phyloP scores from a whole-genome alignment of 75 land plant species.

The Selaginella tamariscina region DNA sequence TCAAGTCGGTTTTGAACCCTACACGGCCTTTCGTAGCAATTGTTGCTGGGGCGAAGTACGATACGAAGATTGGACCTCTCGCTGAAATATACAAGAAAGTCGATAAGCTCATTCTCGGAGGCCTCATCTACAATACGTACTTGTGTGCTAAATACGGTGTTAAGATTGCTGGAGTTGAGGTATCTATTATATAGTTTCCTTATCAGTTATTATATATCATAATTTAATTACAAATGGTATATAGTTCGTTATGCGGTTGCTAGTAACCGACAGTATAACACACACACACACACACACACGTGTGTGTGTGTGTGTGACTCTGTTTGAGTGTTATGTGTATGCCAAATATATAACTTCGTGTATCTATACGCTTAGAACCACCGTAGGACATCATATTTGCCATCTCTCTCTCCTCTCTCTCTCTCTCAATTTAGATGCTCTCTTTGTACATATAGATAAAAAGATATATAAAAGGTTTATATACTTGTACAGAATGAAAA shows the following conservation, averaged over 20 bases:
- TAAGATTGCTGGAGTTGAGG: constrained; percentile 42
- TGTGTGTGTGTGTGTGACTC: too few species aligned
- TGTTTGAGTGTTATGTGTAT: too few species aligned
- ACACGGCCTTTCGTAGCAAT: constrained; percentile 36
- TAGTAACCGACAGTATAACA: too few species aligned
- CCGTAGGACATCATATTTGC: background rate
- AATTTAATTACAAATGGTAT: too few species aligned
- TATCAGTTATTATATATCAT: too few species aligned
- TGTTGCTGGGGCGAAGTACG: constrained; percentile 44
- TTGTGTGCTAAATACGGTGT: constrained; percentile 46
- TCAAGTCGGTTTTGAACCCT: constrained; percentile 30
- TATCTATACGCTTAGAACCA: too few species aligned
- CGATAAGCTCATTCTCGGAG: constrained; percentile 37
- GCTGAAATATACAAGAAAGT: constrained; percentile 36
- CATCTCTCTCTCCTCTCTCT: background rate
- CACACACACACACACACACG: too few species aligned
- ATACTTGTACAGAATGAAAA: too few species aligned
- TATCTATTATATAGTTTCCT: background rate
- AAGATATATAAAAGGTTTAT: too few species aligned
- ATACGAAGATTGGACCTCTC: constrained; percentile 41
- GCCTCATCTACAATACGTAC: constrained; percentile 37
- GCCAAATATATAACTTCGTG: too few species aligned
- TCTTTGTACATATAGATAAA: too few species aligned
- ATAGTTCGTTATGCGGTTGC: too few species aligned
- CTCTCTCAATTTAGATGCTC: background rate